Evolutionary conservation across 2,329 filamentous ascomycete species (phyloP).

Genomic region (Colletotrichum lindemuthianum): DNA sequence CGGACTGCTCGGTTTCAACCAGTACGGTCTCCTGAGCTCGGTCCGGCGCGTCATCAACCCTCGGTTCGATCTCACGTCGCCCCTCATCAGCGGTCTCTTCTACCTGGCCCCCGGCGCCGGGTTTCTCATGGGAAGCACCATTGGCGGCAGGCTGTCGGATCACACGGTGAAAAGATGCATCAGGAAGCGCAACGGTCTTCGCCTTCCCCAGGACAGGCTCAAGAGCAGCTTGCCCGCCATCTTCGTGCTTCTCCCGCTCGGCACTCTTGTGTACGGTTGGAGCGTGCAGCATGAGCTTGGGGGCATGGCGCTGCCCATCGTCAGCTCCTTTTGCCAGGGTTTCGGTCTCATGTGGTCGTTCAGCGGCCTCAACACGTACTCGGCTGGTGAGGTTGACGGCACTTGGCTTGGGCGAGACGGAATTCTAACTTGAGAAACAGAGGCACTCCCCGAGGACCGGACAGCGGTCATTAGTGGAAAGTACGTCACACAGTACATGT

Average conservation of each 20-base stretch:
- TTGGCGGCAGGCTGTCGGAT: slow-evolving; percentile 77
- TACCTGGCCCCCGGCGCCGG: slow-evolving; percentile 76
- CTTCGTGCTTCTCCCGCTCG: slow-evolving; percentile 68
- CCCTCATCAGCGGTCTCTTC: slow-evolving; percentile 74
- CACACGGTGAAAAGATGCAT: slow-evolving; percentile 70
- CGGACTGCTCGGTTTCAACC: slow-evolving; percentile 71
- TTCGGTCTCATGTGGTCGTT: slow-evolving; percentile 50
- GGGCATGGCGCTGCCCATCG: slow-evolving; percentile 48
- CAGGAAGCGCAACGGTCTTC: slow-evolving; percentile 59
- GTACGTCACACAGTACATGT: slow-evolving; percentile 37
- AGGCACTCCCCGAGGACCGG: slow-evolving; percentile 33
- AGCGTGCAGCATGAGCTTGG: slow-evolving; percentile 42
- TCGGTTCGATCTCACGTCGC: slow-evolving; percentile 70
- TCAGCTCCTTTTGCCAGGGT: slow-evolving; percentile 46
- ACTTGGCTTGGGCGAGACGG: background rate
- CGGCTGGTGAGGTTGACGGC: slow-evolving; percentile 43
- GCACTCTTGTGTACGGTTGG: slow-evolving; percentile 77
- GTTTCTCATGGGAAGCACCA: slow-evolving; percentile 72
- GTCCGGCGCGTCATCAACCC: slow-evolving; percentile 78
- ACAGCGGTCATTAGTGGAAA: slow-evolving; percentile 37
- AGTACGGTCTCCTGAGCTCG: slow-evolving; percentile 74
- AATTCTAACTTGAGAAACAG: slow-evolving; percentile 8
- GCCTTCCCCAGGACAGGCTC: slow-evolving; percentile 76
- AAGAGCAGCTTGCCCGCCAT: slow-evolving; percentile 69
- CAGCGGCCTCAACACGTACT: slow-evolving; percentile 51